These are phyloP conservation scores for Aspergillus pseudotamarii DNA, from an alignment of 2,329 filamentous ascomycete genomes.

Conservation along the genomic window DNA sequence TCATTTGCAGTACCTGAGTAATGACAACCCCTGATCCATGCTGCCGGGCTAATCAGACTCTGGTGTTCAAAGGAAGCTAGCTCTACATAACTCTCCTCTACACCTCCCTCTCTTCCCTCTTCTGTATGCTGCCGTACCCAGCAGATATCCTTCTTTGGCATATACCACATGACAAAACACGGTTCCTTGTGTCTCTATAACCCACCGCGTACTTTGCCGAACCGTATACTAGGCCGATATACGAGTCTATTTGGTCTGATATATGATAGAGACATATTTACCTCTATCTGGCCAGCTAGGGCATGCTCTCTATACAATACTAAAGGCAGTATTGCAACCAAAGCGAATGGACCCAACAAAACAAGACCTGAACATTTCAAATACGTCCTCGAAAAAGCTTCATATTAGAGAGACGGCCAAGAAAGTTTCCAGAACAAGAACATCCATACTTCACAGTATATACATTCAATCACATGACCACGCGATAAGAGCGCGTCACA, in stretches of 20 bases:
- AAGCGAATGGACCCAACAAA: background rate
- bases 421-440: background rate
- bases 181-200: background rate
- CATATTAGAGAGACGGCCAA: background rate
- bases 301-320: background rate
- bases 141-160: background rate
- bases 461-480: constrained; percentile 8
- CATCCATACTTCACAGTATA: background rate
- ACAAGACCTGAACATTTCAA: background rate
- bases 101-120: background rate
- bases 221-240: background rate
- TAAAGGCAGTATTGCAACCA: background rate
- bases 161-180: background rate
- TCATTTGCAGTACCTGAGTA: no score
- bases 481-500: constrained; percentile 9
- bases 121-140: background rate
- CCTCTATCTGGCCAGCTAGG: background rate
- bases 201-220: background rate
- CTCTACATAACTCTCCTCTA: background rate
- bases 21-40: no score
- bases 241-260: background rate
- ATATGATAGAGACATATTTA: background rate
- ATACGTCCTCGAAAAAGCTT: background rate
- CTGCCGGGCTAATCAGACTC: no score
- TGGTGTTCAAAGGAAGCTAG: background rate